Percentiles rank a stretch among this genome's conserved stretches.
Conservation (phyloP, 2,329 filamentous ascomycete genomes). For the Penicillium vulpinum region DNA sequence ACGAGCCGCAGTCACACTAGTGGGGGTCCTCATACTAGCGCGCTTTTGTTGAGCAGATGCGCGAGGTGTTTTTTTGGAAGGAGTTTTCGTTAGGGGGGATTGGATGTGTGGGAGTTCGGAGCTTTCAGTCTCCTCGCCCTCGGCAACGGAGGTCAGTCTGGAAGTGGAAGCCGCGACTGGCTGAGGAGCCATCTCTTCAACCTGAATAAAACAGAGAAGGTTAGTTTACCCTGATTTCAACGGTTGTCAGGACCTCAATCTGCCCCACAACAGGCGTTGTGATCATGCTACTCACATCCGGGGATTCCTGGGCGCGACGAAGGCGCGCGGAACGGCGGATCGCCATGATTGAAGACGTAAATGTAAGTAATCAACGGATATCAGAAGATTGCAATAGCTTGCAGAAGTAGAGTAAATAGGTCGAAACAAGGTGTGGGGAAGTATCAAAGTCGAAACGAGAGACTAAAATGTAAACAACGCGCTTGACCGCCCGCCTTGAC, state of each 20-base stretch:
- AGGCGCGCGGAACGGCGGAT: conserved; percentile 45
- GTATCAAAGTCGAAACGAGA: not conserved
- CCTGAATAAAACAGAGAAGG: conserved; percentile 8
- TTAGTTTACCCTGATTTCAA: conserved; percentile 8
- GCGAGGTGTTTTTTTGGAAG: conserved; percentile 30
- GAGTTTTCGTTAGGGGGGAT: conserved; percentile 27
- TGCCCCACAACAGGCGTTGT: conserved; percentile 13
- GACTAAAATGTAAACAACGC: conserved; percentile 10
- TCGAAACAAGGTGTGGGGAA: conserved; percentile 1
- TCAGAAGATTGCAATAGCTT: not conserved
- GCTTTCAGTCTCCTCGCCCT: conserved; percentile 48
- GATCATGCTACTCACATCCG: conserved; percentile 35
- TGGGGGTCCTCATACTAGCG: conserved; percentile 35
- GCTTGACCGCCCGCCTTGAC: too few species aligned
- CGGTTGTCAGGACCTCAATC: conserved; percentile 8
- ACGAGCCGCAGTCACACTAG: conserved; percentile 64
- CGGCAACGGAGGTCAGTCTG: conserved; percentile 48
- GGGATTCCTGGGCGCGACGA: conserved; percentile 30
- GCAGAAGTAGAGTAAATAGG: not conserved
- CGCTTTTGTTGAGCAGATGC: conserved; percentile 26
- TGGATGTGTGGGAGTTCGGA: conserved; percentile 28
- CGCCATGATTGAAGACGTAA: conserved; percentile 31
- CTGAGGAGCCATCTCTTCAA: conserved; percentile 24
- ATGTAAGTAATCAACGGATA: conserved; percentile 4
- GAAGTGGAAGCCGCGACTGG: conserved; percentile 17